Evolutionary conservation across 202 grass and related monocot genomes (phyloP).

Genomic region (Zoysia matrella): DNA sequence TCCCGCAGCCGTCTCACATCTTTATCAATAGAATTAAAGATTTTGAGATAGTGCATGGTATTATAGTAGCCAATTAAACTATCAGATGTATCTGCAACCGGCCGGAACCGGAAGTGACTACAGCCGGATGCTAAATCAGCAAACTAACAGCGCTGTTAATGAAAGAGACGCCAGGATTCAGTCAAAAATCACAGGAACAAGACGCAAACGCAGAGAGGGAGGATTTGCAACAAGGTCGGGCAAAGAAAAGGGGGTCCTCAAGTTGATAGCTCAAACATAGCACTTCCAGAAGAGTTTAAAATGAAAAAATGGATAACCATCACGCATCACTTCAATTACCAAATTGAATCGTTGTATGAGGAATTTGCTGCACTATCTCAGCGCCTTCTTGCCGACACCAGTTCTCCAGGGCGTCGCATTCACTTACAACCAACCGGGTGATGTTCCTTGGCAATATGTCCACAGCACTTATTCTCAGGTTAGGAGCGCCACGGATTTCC

Average conservation of each 20-base stretch:
- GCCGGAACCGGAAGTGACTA: background rate
- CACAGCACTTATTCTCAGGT: constrained; percentile 22
- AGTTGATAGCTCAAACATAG: background rate
- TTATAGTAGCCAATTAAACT: background rate
- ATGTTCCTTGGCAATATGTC: constrained; percentile 44
- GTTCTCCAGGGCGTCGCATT: constrained; percentile 1
- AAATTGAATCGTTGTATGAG: background rate
- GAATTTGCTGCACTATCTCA: constrained; percentile 19
- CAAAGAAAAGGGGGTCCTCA: too few relatives aligned
- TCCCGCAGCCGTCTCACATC: background rate
- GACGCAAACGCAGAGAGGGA: background rate
- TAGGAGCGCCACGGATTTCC: constrained; percentile 12
- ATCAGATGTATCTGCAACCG: background rate
- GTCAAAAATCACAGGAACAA: background rate
- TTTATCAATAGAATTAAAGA: background rate
- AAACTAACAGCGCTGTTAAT: background rate
- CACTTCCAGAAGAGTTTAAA: background rate
- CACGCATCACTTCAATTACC: background rate
- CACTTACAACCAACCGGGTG: constrained; percentile 1
- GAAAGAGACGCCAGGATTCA: background rate
- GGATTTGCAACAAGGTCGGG: too few relatives aligned
- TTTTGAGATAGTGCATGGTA: background rate
- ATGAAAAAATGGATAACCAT: background rate
- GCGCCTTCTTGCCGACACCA: constrained; percentile 21
- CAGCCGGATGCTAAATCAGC: background rate